Evolutionary conservation across 371 early-diverging fungal species (phyloP).

Genomic region (Mortierella polycephala): DNA sequence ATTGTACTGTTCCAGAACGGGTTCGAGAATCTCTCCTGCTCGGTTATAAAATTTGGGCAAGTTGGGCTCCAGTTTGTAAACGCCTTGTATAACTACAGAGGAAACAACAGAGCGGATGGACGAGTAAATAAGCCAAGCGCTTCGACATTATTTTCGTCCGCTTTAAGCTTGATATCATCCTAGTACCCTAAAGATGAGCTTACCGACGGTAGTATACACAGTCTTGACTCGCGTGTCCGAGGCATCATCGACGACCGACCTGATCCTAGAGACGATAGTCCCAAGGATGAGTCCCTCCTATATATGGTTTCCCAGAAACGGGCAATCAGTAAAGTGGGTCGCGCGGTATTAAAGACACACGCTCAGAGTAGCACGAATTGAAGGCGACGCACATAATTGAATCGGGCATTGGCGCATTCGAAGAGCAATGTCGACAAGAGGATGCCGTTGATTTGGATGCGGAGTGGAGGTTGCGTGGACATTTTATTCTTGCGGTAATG

Average conservation of each 20-base stretch:
- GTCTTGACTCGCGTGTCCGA: conserved; percentile 46
- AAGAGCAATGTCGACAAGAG: conserved; percentile 50
- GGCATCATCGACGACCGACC: conserved; percentile 41
- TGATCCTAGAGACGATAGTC: conserved; percentile 29
- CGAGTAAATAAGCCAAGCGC: neutral
- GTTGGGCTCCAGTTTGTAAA: conserved; percentile 47
- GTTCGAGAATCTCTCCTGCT: conserved; percentile 35
- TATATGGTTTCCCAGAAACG: neutral
- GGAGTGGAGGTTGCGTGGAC: conserved; percentile 27
- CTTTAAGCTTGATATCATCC: neutral
- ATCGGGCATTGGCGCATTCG: conserved; percentile 50
- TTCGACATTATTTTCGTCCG: too few relatives aligned
- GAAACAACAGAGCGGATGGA: neutral
- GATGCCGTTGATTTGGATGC: conserved; percentile 46
- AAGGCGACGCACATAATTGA: conserved; percentile 31
- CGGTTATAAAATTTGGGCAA: conserved; percentile 41
- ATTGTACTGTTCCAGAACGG: conserved; percentile 30
- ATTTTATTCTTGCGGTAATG: conserved; percentile 4
- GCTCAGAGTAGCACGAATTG: neutral
- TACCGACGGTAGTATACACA: conserved; percentile 43
- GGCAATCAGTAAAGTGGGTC: neutral
- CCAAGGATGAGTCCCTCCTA: conserved; percentile 51
- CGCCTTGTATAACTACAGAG: conserved; percentile 42
- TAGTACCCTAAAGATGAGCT: neutral
- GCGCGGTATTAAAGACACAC: neutral